These are phyloP conservation scores for Gigaspora rosea DNA, from an alignment of 192 early-diverging fungal genomes.

Conservation along the genomic window DNA sequence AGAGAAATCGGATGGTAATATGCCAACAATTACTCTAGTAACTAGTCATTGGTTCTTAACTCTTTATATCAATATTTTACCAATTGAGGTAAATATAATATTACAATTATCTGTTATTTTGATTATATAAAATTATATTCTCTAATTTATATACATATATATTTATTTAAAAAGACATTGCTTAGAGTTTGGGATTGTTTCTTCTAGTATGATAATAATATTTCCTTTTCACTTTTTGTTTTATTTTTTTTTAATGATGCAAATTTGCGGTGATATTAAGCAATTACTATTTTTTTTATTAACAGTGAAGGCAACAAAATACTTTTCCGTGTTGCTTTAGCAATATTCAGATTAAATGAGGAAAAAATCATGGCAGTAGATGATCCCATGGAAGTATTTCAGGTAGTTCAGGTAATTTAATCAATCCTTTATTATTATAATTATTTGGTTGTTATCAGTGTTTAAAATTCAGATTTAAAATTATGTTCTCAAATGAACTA, in stretches of 20 bases:
- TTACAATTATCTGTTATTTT: not conserved
- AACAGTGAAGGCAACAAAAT: constrained; percentile 66
- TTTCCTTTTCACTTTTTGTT: constrained; percentile 10
- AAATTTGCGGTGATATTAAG: not conserved
- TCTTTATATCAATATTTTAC: constrained; percentile 76
- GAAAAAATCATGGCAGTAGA: constrained; percentile 56
- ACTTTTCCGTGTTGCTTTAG: constrained; percentile 72
- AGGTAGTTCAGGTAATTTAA: constrained; percentile 50
- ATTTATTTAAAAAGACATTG: constrained; percentile 51
- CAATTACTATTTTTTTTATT: not conserved
- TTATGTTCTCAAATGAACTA: too few relatives aligned
- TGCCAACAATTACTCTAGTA: constrained; percentile 72
- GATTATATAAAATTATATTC: not conserved
- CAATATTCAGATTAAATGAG: constrained; percentile 71
- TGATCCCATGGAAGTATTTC: constrained; percentile 64
- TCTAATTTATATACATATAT: not conserved
- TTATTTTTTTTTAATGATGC: too few relatives aligned
- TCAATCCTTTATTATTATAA: not conserved
- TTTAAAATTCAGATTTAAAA: too few relatives aligned
- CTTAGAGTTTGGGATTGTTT: constrained; percentile 84
- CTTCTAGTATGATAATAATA: constrained; percentile 52
- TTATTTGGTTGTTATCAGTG: not conserved
- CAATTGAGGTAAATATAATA: constrained; percentile 56
- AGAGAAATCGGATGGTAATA: constrained; percentile 49
- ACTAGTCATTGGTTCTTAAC: constrained; percentile 86